These are phyloP conservation scores for Macroventuria anomochaeta DNA, from an alignment of 2,329 filamentous ascomycete genomes.

Conservation along the genomic window DNA sequence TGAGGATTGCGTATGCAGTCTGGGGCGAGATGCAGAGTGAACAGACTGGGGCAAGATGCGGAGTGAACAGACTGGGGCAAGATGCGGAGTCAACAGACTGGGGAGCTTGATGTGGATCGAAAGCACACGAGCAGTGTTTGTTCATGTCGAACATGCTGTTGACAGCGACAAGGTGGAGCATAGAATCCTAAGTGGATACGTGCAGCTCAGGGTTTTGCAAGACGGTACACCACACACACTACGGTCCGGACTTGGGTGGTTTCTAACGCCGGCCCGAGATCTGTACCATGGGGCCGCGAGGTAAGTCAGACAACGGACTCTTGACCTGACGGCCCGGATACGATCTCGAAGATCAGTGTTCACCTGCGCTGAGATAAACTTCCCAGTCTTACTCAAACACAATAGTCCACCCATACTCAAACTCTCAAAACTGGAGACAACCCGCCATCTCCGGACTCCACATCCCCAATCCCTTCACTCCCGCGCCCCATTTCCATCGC, in stretches of 20 bases:
- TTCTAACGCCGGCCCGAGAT: conserved; percentile 1
- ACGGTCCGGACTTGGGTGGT: not conserved
- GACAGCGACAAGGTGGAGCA: not conserved
- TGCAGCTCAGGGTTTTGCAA: conserved; percentile 12
- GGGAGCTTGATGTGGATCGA: not conserved
- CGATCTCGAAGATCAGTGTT: not conserved
- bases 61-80: conserved; percentile 3
- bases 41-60: not conserved
- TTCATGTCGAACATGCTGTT: not conserved
- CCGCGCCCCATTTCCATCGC: conserved; percentile 6
- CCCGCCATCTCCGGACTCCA: conserved; percentile 9
- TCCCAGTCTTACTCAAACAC: too few relatives aligned
- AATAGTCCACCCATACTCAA: not conserved
- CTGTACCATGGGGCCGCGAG: not conserved
- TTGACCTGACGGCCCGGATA: not conserved
- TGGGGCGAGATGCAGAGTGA: conserved; percentile 4
- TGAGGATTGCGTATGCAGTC: not conserved
- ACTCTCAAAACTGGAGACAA: not conserved
- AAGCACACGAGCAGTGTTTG: conserved; percentile 2
- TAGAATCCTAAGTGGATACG: conserved; percentile 8
- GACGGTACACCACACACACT: conserved; percentile 3
- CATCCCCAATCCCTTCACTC: conserved; percentile 1
- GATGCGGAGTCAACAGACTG: not conserved
- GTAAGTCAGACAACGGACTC: not conserved
- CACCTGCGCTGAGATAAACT: not conserved